Percentiles rank a stretch among this genome's conserved stretches.
Evolutionary conservation across 768 basidiomycete genomes (phyloP).

Genomic region (Kwoniella mangroviensis): DNA sequence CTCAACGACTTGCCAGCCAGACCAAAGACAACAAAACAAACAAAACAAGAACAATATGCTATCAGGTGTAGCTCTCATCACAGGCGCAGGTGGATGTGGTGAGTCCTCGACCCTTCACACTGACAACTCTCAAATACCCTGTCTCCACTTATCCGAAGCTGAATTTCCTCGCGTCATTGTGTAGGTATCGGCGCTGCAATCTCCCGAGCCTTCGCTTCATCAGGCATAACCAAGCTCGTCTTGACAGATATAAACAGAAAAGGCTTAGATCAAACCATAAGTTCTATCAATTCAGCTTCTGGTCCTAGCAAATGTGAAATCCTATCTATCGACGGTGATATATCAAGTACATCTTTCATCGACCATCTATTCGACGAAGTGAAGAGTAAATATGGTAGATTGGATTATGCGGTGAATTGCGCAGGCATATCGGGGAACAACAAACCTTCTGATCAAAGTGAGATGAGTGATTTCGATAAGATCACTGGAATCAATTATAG

Average conservation of each 20-base stretch:
- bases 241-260: conserved; percentile 37
- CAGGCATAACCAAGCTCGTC: conserved; percentile 30
- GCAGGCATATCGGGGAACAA: conserved; percentile 38
- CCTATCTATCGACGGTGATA: conserved; percentile 34
- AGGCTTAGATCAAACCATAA: conserved; percentile 18
- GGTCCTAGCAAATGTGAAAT: conserved; percentile 4
- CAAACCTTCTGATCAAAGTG: conserved; percentile 27
- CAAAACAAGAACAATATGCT: conserved; percentile 3
- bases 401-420: conserved; percentile 44
- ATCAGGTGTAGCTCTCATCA: conserved; percentile 28
- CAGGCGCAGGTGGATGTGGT: conserved; percentile 28
- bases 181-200: conserved; percentile 42
- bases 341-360: conserved; percentile 32
- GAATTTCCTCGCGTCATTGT: neutral
- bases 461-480: conserved; percentile 40
- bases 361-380: conserved; percentile 29
- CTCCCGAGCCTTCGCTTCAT: conserved; percentile 37
- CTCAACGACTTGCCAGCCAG: no score
- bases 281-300: conserved; percentile 7
- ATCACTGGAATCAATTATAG: conserved; percentile 43
- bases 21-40: no score
- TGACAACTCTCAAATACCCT: no score
- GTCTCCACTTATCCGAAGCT: neutral
- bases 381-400: conserved; percentile 25
- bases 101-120: neutral